These are phyloP conservation scores for Colletotrichum tamarilloi DNA, from an alignment of 2,329 filamentous ascomycete species.

Conservation along the genomic window DNA sequence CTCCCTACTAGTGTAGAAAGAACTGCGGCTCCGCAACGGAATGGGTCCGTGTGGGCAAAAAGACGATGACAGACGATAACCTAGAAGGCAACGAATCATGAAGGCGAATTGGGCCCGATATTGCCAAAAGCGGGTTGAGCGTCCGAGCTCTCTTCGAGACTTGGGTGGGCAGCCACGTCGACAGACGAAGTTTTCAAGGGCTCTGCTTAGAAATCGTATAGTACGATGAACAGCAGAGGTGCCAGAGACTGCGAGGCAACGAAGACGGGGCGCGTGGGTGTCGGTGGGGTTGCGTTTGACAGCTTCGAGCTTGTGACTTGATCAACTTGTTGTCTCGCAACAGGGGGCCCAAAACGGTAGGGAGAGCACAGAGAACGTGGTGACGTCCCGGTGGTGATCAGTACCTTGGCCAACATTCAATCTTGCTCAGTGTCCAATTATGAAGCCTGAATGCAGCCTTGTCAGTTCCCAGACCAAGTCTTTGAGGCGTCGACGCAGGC, in stretches of 20 bases:
- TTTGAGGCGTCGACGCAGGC: neutral
- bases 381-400: conserved; percentile 5
- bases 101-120: neutral
- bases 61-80: neutral
- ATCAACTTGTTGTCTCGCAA: neutral
- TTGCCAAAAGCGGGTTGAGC: neutral
- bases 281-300: neutral
- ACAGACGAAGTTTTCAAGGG: conserved; percentile 1
- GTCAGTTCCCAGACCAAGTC: neutral
- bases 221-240: conserved; percentile 15
- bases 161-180: conserved; percentile 14
- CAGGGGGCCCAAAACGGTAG: neutral
- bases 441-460: neutral
- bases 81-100: conserved; percentile 10
- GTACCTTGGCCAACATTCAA: neutral
- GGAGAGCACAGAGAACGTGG: neutral
- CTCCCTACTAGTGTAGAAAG: neutral
- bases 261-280: conserved; percentile 14
- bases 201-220: conserved; percentile 32
- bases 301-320: neutral
- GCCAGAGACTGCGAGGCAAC: conserved; percentile 25
- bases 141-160: neutral
- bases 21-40: conserved; percentile 1
- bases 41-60: neutral
- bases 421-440: neutral